Base-by-base conservation (phyloP, 176 grass and related monocot species). In the maize (Zea mays) region DNA sequence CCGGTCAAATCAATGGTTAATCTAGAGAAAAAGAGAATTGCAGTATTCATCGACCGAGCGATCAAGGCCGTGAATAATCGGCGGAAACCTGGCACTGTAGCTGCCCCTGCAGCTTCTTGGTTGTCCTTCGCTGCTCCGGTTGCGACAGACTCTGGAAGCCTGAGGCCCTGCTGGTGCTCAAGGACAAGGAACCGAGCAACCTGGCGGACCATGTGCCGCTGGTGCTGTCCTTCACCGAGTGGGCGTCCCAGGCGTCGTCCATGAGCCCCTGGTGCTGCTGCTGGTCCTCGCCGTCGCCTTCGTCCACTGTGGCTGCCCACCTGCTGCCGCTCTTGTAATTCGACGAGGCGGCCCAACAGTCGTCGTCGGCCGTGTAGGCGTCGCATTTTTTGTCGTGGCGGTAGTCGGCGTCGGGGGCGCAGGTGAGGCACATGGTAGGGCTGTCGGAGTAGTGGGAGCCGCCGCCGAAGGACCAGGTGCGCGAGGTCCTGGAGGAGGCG, bases 321-420 rank as follows among this genome's bases (percentile, higher is more conserved):
- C 40, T 64, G 44, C 5, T 3, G 38, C 1, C 11, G 13, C 4
- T 40, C 35, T 8, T 37, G 36, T 34, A 13, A 11, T 7, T 58
- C n/a, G 37, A 4, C 17, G 36, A 3, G 1, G 5, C 17, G 1
- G 5, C 17, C 47, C 69, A 59, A 0, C 54, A 72, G 69, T 79
- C 56, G 81, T 88, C 74, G 75, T 88, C 69, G 16, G 80, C 86
- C 7, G 62, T 80, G 76, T 88, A 88, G 43, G 69, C 86, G 81
- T 88, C 86, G 40, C 75, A 84, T 40, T 88, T 88, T 81, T 88
- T 84, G 71, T 88, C 86, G 15, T 88, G 76, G 76, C 86, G 81
- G 63, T 84, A 88, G 81, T 88, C 75, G 36, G 69, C 69, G 62
- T 74, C 81, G 51, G 80, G 74, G 64, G 71, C 69, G 50, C 81